Evolutionary conservation across 495 filamentous ascomycete genomes (phyloP), one percentile per base, ranked within the genome.

Genomic region (Mycothermus thermophilus): DNA sequence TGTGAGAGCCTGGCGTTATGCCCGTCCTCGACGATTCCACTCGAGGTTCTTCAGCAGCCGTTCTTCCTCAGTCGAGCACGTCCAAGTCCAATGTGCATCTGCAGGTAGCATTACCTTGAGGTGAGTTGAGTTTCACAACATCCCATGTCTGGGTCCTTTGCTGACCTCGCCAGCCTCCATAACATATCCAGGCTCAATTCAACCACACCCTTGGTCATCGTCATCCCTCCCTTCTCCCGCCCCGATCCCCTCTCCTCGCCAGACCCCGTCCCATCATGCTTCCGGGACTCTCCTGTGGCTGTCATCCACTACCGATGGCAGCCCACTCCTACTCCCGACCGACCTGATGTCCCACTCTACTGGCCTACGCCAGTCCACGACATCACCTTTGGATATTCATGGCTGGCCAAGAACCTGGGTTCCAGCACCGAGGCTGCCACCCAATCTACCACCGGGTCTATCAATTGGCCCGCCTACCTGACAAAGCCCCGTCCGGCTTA

Each of bases 281-380:
- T 54, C 13, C 45, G 38, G 10, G 47, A 42, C 30, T 36, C 43
- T 9, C 52, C 59, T 15, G 49, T 50, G 0, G 62, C 52, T 5
- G 52, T 62, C 30, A 54, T 66, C 37, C 52, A 66, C 33, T 66
- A 66, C 42, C 37, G 61, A 0, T 64, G 62, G 59, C 24, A 37
- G 2, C 3, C 20, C 2, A 6, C 27, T n/a, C 24, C 27, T 5
- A 34, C 37, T 4, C 20, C 30, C 20, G 28, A 43, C 13, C 22
- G 27, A 14, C 8, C 29, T 13, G 31, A 23, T 4, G 21, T n/a
- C n/a, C 41, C 44, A 7, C 34, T 53, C 4, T 27, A 46, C 31
- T 69, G 64, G 64, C 69, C 69, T 8, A 44, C 48, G 9, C 66
- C 69, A 8, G 42, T 70, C 32, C 64, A 71, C 43, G 69, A 73